Evolutionary conservation across 306 rosid species (phyloP).

Genomic region (Citrullus amarus): DNA sequence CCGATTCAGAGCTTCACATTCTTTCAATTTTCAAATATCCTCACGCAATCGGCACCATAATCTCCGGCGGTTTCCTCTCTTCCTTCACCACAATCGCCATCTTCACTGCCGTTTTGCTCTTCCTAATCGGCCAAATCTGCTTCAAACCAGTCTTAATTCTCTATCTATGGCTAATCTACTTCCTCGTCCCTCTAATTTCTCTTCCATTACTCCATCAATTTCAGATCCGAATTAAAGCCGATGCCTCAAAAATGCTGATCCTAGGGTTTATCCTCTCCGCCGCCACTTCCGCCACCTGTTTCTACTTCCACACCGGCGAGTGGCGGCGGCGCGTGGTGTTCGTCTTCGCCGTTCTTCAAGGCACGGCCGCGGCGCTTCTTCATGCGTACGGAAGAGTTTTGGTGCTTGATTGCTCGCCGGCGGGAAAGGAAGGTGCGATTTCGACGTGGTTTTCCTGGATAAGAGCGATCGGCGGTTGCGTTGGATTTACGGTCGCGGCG

Average conservation of each 20-base stretch:
- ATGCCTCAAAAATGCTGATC: slow-evolving; percentile 60
- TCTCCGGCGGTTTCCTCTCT: slow-evolving; percentile 36
- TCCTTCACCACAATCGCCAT: slow-evolving; percentile 57
- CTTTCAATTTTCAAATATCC: slow-evolving; percentile 44
- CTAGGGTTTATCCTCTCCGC: slow-evolving; percentile 55
- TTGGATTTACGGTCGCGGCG: slow-evolving; percentile 49
- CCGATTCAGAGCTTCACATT: slow-evolving; percentile 27
- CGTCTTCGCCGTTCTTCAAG: slow-evolving; percentile 35
- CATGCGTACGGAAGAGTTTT: slow-evolving; percentile 56
- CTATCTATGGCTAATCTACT: slow-evolving; percentile 55
- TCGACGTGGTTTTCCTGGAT: slow-evolving; percentile 61
- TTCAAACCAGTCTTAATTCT: slow-evolving; percentile 39
- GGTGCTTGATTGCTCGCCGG: slow-evolving; percentile 58
- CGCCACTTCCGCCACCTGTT: slow-evolving; percentile 40
- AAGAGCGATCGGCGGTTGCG: slow-evolving; percentile 37
- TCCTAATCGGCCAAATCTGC: slow-evolving; percentile 60
- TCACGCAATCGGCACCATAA: slow-evolving; percentile 54
- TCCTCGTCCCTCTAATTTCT: slow-evolving; percentile 56
- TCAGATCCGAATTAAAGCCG: slow-evolving; percentile 29
- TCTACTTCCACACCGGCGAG: slow-evolving; percentile 20
- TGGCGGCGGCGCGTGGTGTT: slow-evolving; percentile 40
- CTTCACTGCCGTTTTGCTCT: slow-evolving; percentile 53
- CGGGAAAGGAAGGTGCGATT: slow-evolving; percentile 65
- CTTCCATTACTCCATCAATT: slow-evolving; percentile 53
- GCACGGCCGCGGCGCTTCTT: slow-evolving; percentile 46